A percentile compares a stretch with the other conserved stretches of the same genome.
These are phyloP conservation scores for Colletotrichum sansevieriae DNA, from an alignment of 2,329 filamentous ascomycete species.

Conservation along the genomic window DNA sequence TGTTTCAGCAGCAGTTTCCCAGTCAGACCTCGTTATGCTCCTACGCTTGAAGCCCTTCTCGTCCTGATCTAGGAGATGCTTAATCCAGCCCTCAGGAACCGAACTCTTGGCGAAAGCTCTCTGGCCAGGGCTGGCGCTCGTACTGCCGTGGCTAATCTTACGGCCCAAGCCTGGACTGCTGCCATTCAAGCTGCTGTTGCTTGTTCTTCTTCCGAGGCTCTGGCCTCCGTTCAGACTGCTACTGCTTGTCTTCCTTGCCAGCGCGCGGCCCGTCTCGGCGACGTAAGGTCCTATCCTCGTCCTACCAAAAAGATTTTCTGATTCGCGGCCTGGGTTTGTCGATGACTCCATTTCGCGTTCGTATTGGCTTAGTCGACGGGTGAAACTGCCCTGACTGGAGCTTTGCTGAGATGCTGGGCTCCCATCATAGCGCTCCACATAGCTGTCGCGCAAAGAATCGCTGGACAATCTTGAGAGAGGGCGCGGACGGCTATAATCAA, in stretches of 20 bases:
- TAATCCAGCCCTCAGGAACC: slow-evolving; percentile 43
- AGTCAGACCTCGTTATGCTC: slow-evolving; percentile 12
- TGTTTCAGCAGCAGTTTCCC: slow-evolving; percentile 44
- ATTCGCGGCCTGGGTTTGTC: slow-evolving; percentile 42
- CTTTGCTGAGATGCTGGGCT: slow-evolving; percentile 41
- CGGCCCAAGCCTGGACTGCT: slow-evolving; percentile 24
- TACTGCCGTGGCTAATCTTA: slow-evolving; percentile 42
- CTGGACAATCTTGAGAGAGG: slow-evolving; percentile 42
- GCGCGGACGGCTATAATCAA: slow-evolving; percentile 48
- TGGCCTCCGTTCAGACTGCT: slow-evolving; percentile 47
- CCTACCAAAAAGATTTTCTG: slow-evolving; percentile 53
- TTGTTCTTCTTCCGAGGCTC: slow-evolving; percentile 23
- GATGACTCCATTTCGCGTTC: slow-evolving; percentile 38
- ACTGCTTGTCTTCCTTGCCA: slow-evolving; percentile 53
- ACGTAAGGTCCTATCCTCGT: slow-evolving; percentile 51
- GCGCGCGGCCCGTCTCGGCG: slow-evolving; percentile 51
- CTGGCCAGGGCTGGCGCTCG: slow-evolving; percentile 37
- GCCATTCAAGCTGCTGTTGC: slow-evolving; percentile 43
- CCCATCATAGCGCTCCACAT: slow-evolving; percentile 41
- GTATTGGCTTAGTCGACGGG: slow-evolving; percentile 29
- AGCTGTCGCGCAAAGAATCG: slow-evolving; percentile 44
- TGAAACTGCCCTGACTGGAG: slow-evolving; percentile 41
- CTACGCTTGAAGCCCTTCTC: slow-evolving; percentile 34
- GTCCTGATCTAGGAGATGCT: slow-evolving; percentile 43
- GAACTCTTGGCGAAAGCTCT: slow-evolving; percentile 40